Evolutionary conservation across 2,329 filamentous ascomycete species (phyloP).

Genomic region (Colletotrichum sp.): DNA sequence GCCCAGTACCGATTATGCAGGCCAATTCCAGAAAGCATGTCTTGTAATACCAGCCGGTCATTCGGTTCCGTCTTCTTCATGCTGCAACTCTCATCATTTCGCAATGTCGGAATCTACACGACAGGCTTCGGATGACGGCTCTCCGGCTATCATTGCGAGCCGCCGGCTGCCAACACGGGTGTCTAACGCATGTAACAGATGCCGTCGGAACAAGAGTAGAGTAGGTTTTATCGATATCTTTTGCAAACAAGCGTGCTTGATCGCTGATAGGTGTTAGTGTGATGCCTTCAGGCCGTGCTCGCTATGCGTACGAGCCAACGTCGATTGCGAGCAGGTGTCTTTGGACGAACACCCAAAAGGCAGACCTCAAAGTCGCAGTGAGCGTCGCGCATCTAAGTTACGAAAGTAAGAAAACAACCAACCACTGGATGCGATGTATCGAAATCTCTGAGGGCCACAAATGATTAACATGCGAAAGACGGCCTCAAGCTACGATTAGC

Average conservation of each 20-base stretch:
- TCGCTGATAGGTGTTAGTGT: background rate
- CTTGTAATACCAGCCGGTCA: background rate
- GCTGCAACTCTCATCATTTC: background rate
- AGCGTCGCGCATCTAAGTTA: background rate
- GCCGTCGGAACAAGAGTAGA: background rate
- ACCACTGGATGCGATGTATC: background rate
- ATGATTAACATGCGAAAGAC: background rate
- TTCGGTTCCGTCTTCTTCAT: background rate
- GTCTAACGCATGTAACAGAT: background rate
- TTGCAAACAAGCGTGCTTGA: background rate
- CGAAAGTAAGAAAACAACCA: background rate
- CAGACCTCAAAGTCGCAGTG: background rate
- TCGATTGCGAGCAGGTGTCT: background rate
- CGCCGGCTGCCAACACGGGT: background rate
- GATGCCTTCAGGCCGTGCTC: background rate
- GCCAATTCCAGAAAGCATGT: background rate
- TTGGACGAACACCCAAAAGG: background rate
- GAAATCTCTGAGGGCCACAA: background rate
- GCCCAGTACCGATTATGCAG: background rate
- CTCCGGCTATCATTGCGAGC: background rate
- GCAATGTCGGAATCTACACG: background rate
- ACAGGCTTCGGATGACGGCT: background rate
- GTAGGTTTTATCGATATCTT: background rate
- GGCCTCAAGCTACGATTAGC: background rate
- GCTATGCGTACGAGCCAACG: background rate